Base-by-base conservation (phyloP, 129 eudicot genomes). In the Cynara cardunculus region DNA sequence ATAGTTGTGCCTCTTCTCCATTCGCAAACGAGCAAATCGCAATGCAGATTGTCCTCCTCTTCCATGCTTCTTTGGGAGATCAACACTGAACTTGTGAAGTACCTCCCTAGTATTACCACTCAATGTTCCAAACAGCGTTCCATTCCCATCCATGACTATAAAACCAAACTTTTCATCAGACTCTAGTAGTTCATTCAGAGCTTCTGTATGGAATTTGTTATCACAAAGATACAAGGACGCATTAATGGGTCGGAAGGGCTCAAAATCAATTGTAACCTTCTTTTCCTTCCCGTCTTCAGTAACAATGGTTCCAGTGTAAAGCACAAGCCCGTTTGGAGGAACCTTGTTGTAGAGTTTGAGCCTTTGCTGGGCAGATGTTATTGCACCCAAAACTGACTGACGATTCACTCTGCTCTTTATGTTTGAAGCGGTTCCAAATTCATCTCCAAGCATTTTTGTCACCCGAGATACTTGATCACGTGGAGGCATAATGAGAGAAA, bases 41-140 rank as follows among this genome's bases (percentile, higher is more conserved):
- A 76, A 69, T n/a, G 80, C 80, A 19, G 80, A 76, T 46, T 76
- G 72, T 46, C 80, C 80, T 76, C 80, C 80, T 76, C 80, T 61
- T 61, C 71, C 80, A 62, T 76, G 80, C 39, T 76, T 76, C 56
- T 76, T 76, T 10, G 72, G 80, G 30, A 76, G 80, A 76, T 76
- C 80, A 10, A 76, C 80, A 11, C 71, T 76, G 18, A 76, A 76
- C 28, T 76, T 76, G 22, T 76, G 80, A 61, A 76, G 80, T 28
- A 76, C 56, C 53, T 76, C 80, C 37, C 72, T 76, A 3, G 80
- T 76, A 46, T 76, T 76, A 30, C 80, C 80, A 21, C 80, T 76
- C 10, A 76, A 76, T 62, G 80, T 76, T 19, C 80, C 80, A 19
- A 76, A 76, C 14, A 76, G 80, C 59, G 80, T 76, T 46, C 80